Percentiles rank a stretch among this genome's conserved stretches.
Evolutionary conservation across 176 grass and related monocot genomes (phyloP).

Genomic region (Oryza longistaminata): DNA sequence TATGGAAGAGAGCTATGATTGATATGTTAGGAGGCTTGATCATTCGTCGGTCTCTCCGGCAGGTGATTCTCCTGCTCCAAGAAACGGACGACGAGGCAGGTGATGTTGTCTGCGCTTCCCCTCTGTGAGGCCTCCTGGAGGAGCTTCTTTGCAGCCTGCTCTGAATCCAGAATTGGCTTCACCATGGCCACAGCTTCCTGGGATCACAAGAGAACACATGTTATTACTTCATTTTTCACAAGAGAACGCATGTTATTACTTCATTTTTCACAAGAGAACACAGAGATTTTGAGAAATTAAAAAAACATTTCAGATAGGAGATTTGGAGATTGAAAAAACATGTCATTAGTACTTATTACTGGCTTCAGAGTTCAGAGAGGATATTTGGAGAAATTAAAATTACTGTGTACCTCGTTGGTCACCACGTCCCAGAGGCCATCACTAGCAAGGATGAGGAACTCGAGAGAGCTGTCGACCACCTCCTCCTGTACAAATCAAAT

Average conservation of each 20-base stretch:
- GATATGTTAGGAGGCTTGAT: background rate
- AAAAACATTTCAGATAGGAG: too few species aligned
- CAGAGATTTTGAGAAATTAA: too few species aligned
- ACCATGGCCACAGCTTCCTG: constrained; percentile 88
- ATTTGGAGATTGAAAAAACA: too few species aligned
- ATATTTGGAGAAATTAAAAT: background rate
- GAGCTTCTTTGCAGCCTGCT: constrained; percentile 77
- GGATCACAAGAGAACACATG: too few species aligned
- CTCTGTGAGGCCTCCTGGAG: constrained; percentile 64
- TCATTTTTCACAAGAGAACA: too few species aligned
- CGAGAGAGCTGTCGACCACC: constrained; percentile 68
- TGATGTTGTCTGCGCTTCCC: constrained; percentile 82
- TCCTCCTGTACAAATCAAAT: constrained; percentile 52
- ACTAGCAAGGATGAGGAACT: constrained; percentile 92
- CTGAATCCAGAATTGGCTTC: constrained; percentile 61
- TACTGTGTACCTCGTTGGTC: constrained; percentile 59
- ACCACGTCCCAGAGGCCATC: constrained; percentile 94
- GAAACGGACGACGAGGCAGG: constrained; percentile 82
- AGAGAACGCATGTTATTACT: too few species aligned
- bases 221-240: too few species aligned
- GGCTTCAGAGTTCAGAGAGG: too few species aligned
- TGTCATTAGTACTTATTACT: too few species aligned
- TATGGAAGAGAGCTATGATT: too few species aligned
- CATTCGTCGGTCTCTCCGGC: background rate
- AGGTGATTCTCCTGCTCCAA: constrained; percentile 20